Evolutionary conservation across 2,329 filamentous ascomycete species (phyloP).

Genomic region (Bipolaris oryzae): DNA sequence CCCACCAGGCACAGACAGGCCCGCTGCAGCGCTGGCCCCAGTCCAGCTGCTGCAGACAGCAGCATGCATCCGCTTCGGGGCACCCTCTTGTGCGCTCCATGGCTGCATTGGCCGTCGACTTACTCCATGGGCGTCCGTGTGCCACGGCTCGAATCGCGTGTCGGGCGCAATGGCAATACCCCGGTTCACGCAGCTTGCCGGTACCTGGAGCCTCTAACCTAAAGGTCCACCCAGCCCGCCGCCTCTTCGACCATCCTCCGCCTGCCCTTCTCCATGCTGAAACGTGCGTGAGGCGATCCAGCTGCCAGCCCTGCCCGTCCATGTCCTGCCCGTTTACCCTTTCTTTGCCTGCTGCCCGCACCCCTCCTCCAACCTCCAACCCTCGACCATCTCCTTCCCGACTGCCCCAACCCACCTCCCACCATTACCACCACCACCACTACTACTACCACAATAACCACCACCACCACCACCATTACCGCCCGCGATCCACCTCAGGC

Average conservation of each 20-base stretch:
- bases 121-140: constrained; percentile 22
- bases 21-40: constrained; percentile 11
- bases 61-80: constrained; percentile 4
- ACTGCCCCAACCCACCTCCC: background rate
- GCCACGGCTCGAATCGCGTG: constrained; percentile 26
- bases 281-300: constrained; percentile 49
- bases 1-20: constrained; percentile 13
- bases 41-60: constrained; percentile 13
- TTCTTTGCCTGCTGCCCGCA: constrained; percentile 42
- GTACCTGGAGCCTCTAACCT: constrained; percentile 34
- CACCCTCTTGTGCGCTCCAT: constrained; percentile 8
- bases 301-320: constrained; percentile 42
- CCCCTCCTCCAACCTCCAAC: constrained; percentile 34
- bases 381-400: constrained; percentile 32
- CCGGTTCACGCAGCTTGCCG: constrained; percentile 32
- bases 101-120: constrained; percentile 15
- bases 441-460: constrained; percentile 6
- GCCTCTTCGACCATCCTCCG: constrained; percentile 32
- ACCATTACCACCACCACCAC: background rate
- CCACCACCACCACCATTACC: constrained; percentile 19
- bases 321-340: constrained; percentile 46
- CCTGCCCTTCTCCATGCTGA: constrained; percentile 45
- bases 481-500: constrained; percentile 37
- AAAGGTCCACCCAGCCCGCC: constrained; percentile 35
- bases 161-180: constrained; percentile 29